Evolutionary conservation across 2,329 filamentous ascomycete genomes (phyloP).

Genomic region (Cladosporium sp.): DNA sequence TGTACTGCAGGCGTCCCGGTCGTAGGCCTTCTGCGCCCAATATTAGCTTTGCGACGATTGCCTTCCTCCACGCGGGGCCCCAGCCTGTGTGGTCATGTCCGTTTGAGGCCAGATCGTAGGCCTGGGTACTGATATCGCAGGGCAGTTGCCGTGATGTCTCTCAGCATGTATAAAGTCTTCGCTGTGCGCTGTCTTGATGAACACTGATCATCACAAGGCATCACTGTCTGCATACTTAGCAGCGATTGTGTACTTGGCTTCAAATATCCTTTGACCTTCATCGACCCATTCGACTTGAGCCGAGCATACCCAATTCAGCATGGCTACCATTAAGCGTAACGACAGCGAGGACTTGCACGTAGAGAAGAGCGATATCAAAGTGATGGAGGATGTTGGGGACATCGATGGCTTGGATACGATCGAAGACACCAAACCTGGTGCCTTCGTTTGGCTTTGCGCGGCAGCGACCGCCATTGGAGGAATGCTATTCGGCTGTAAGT

Average conservation of each 20-base stretch:
- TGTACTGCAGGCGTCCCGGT: neutral
- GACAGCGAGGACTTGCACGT: neutral
- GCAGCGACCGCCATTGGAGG: slow-evolving; percentile 19
- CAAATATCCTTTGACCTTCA: neutral
- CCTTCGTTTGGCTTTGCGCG: slow-evolving; percentile 17
- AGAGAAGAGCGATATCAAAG: slow-evolving; percentile 3
- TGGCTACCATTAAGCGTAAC: slow-evolving; percentile 2
- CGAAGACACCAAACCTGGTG: slow-evolving; percentile 18
- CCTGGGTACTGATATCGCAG: neutral
- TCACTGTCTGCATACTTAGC: neutral
- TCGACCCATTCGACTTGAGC: neutral
- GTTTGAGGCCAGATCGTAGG: neutral
- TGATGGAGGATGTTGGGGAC: slow-evolving; percentile 10
- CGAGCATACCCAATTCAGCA: neutral
- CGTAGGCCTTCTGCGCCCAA: neutral
- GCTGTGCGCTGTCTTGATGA: neutral
- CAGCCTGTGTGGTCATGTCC: neutral
- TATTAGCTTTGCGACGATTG: neutral
- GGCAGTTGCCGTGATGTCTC: neutral
- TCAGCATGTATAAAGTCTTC: neutral
- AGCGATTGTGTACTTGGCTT: too few species aligned
- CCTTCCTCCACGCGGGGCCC: neutral
- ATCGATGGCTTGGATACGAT: slow-evolving; percentile 15
- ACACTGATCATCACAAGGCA: neutral
- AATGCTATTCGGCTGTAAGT: slow-evolving; percentile 17